A percentile compares a stretch with the other conserved stretches of the same genome.
Conservation (phyloP, 495 filamentous ascomycete species). For the Xylaria nigripes region DNA sequence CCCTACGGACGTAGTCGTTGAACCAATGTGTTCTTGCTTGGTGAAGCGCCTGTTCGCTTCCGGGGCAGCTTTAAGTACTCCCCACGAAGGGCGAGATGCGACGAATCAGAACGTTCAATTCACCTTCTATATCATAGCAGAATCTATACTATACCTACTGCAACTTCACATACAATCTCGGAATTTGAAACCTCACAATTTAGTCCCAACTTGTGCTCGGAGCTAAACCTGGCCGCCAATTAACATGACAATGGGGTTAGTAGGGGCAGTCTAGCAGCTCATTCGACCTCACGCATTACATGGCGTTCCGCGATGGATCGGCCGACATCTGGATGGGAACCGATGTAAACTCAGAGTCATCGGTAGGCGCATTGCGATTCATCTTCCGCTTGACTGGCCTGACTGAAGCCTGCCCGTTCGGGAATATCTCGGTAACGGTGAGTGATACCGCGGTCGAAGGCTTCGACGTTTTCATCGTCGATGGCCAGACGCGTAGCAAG, state of each 20-base stretch:
- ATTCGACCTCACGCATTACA: conserved; percentile 45
- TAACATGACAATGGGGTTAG: background rate
- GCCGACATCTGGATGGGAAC: conserved; percentile 51
- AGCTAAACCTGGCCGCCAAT: background rate
- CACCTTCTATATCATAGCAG: no score
- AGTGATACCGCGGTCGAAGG: conserved; percentile 42
- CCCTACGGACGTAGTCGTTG: background rate
- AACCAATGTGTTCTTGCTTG: background rate
- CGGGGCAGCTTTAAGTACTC: conserved; percentile 1
- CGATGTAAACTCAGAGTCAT: conserved; percentile 44
- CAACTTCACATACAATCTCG: background rate
- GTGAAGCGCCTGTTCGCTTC: background rate
- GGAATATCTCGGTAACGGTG: conserved; percentile 29
- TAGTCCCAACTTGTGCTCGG: conserved; percentile 2
- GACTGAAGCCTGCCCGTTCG: conserved; percentile 37
- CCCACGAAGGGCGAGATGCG: background rate
- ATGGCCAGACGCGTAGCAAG: conserved; percentile 48
- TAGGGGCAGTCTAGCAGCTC: conserved; percentile 24
- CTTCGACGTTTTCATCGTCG: conserved; percentile 45
- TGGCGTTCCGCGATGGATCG: conserved; percentile 43
- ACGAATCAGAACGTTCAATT: background rate
- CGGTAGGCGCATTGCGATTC: conserved; percentile 47
- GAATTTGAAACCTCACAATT: background rate
- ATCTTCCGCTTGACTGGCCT: conserved; percentile 47
- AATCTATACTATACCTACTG: background rate